phyloP scores from a whole-genome alignment of 2,329 filamentous ascomycete genomes.

The Proliferodiscus dingleyae region DNA sequence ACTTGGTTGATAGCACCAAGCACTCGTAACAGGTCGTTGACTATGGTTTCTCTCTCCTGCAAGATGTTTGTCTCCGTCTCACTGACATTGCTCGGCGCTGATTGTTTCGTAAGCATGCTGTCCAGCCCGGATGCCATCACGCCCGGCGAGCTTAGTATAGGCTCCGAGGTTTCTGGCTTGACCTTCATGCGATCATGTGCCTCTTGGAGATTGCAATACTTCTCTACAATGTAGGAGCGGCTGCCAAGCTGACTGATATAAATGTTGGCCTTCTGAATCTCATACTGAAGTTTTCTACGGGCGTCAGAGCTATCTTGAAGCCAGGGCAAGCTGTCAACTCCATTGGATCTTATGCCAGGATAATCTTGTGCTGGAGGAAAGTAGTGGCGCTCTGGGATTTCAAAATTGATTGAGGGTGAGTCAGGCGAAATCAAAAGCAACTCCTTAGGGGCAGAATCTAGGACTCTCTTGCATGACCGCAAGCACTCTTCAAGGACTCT shows the following conservation, averaged over 20 bases:
- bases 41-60: slow-evolving; percentile 73
- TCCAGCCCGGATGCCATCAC: slow-evolving; percentile 26
- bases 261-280: slow-evolving; percentile 90
- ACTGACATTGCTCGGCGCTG: slow-evolving; percentile 37
- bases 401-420: slow-evolving; percentile 36
- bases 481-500: slow-evolving; percentile 67
- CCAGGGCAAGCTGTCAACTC: slow-evolving; percentile 28
- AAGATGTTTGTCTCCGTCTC: slow-evolving; percentile 50
- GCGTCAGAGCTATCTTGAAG: slow-evolving; percentile 11
- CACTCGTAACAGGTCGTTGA: slow-evolving; percentile 71
- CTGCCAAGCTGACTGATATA: slow-evolving; percentile 78
- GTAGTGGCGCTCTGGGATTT: slow-evolving; percentile 44
- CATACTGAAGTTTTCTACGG: slow-evolving; percentile 64
- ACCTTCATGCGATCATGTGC: slow-evolving; percentile 48
- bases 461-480: slow-evolving; percentile 61
- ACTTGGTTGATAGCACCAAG: slow-evolving; percentile 75
- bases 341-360: slow-evolving; percentile 27
- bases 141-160: slow-evolving; percentile 19
- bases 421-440: slow-evolving; percentile 48
- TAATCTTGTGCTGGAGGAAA: slow-evolving; percentile 42
- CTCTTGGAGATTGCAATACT: slow-evolving; percentile 74
- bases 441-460: slow-evolving; percentile 64
- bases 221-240: slow-evolving; percentile 78
- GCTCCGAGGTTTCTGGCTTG: slow-evolving; percentile 7
- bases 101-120: slow-evolving; percentile 31